phyloP scores from a whole-genome alignment of 192 early-diverging fungal genomes.

The Coemansia asiatica region DNA sequence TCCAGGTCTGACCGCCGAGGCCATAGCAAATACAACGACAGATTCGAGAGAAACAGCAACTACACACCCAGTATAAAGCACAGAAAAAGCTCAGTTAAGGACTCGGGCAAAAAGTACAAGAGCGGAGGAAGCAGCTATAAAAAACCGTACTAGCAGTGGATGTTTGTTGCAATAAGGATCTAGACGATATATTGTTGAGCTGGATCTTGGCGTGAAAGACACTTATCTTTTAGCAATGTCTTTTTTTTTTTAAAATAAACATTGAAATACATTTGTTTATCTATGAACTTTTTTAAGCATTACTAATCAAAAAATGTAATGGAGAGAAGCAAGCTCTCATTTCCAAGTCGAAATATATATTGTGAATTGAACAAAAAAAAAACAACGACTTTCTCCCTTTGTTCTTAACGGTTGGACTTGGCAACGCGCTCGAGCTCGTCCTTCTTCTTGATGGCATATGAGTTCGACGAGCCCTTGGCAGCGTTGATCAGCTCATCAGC shows the following conservation, averaged over 20 bases:
- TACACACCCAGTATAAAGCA: slow-evolving; percentile 3
- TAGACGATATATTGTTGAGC: too few species aligned
- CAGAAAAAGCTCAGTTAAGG: background rate
- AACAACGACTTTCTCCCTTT: slow-evolving; percentile 3
- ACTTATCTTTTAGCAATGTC: too few species aligned
- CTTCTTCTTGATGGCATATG: slow-evolving; percentile 99
- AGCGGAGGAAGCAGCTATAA: background rate
- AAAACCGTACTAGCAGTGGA: background rate
- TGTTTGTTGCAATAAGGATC: too few species aligned
- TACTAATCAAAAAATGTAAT: background rate
- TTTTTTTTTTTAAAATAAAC: too few species aligned
- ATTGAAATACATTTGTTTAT: too few species aligned
- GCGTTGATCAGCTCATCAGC: slow-evolving; percentile 99
- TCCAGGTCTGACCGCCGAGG: slow-evolving; percentile 31
- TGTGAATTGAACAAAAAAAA: slow-evolving; percentile 11
- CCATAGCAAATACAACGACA: background rate
- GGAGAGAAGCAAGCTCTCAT: slow-evolving; percentile 25
- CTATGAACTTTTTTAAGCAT: too few species aligned
- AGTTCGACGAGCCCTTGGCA: slow-evolving; percentile 97
- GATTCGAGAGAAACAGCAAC: background rate
- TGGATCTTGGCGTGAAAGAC: too few species aligned
- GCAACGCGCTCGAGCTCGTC: slow-evolving; percentile 84
- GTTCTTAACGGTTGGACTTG: slow-evolving; percentile 64
- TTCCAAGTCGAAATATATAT: slow-evolving; percentile 60
- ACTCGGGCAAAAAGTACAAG: background rate